phyloP scores from a whole-genome alignment of 192 early-diverging fungal genomes.

The Coemansia sp. region DNA sequence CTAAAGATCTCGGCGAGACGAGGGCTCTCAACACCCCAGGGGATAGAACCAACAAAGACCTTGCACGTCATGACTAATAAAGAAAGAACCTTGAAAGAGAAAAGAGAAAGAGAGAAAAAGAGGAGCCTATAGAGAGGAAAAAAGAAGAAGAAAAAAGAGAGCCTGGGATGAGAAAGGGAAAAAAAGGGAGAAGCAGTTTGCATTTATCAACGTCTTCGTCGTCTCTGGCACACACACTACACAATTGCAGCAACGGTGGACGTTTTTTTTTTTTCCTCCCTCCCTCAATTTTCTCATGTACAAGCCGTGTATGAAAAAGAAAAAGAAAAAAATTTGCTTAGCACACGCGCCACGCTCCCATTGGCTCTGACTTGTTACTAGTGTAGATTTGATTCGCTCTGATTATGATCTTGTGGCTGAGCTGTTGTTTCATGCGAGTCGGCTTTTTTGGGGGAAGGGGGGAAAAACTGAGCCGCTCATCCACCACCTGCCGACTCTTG shows the following conservation, averaged over 20 bases:
- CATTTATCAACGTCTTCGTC: constrained; percentile 1
- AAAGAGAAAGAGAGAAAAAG: constrained; percentile 7
- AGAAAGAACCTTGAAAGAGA: constrained; percentile 1
- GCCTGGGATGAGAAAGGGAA: neutral
- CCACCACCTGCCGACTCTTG: neutral
- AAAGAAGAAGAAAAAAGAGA: neutral
- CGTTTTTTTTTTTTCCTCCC: neutral
- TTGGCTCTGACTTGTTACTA: neutral
- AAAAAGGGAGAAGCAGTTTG: neutral
- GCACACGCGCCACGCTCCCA: neutral
- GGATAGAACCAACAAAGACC: constrained; percentile 70
- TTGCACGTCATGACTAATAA: constrained; percentile 25
- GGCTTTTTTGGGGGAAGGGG: neutral
- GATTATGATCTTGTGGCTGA: neutral
- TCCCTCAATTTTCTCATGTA: neutral
- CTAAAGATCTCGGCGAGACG: constrained; percentile 64
- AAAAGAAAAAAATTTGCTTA: neutral
- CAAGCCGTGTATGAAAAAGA: neutral
- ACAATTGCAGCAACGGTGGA: neutral
- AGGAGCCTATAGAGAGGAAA: neutral
- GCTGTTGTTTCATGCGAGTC: neutral
- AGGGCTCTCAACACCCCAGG: constrained; percentile 68
- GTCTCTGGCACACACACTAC: neutral
- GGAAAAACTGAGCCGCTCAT: neutral
- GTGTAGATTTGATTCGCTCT: neutral